These are phyloP conservation scores for Suhomyces coccinellae DNA, from an alignment of 1,139 yeast genomes.

Conservation along the genomic window DNA sequence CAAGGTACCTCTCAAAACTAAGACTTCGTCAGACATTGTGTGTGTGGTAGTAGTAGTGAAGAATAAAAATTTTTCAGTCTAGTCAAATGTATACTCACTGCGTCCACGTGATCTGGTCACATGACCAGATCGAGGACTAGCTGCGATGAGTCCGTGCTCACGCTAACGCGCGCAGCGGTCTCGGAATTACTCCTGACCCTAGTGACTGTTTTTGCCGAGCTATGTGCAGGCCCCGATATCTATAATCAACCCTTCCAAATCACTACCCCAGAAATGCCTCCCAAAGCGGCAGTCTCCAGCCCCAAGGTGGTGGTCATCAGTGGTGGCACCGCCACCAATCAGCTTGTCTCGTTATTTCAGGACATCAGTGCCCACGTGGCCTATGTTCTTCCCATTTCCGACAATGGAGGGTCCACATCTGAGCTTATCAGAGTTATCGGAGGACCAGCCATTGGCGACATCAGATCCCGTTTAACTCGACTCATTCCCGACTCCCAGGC, in stretches of 20 bases:
- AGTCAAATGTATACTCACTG: slow-evolving; percentile 10
- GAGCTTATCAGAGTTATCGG: slow-evolving; percentile 88
- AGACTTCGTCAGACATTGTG: slow-evolving; percentile 81
- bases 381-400: slow-evolving; percentile 81
- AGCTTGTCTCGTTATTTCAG: slow-evolving; percentile 52
- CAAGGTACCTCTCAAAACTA: slow-evolving; percentile 99
- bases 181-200: slow-evolving; percentile 35
- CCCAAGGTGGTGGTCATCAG: slow-evolving; percentile 42
- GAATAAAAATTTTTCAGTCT: slow-evolving; percentile 9
- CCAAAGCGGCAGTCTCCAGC: background rate
- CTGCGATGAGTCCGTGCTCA: slow-evolving; percentile 18
- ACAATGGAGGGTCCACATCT: slow-evolving; percentile 94
- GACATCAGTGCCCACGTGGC: slow-evolving; percentile 45
- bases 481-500: slow-evolving; percentile 56
- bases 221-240: slow-evolving; percentile 22
- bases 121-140: background rate
- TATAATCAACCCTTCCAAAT: background rate
- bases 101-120: slow-evolving; percentile 13
- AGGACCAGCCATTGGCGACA: slow-evolving; percentile 94
- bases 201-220: slow-evolving; percentile 43
- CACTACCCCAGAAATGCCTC: background rate
- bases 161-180: slow-evolving; percentile 28
- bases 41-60: slow-evolving; percentile 4
- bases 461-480: slow-evolving; percentile 77
- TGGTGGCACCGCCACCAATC: slow-evolving; percentile 79